Base-by-base conservation (phyloP, 2,329 filamentous ascomycete species). In the Cercospora sesami region DNA sequence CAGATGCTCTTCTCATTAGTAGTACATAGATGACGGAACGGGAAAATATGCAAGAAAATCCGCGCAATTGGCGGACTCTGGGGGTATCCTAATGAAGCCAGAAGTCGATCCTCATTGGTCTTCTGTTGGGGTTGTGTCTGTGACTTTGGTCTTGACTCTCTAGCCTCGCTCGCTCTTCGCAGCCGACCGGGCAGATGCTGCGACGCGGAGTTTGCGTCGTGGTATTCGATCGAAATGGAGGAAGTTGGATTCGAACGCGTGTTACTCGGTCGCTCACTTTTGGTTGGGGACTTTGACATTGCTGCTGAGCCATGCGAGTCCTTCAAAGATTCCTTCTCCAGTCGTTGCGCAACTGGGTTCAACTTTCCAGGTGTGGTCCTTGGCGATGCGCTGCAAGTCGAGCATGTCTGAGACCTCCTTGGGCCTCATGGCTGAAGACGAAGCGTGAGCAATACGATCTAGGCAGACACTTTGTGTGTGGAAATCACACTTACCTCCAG, bases 401-500 rank as follows among this genome's bases (percentile, higher is more conserved):
- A 85, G 80, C 68, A 77, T 77, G 64, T 84, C 80, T 26, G 81
- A 83, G 55, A 85, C 82, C 70, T 85, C 82, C 73, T 84, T 81
- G 48, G 83, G 83, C 72, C 79, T 76, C 82, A 85, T 83, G 12
- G 83, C 82, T 83, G 70, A 64, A 45, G 12, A 36, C 12, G 36
- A 23, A 39, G 8, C 3, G 45, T 55, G 14, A 57, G 68, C 31
- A 73, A 16, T 14, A 14, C 26, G 10, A 14, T 14, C 5, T 10
- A 14, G 18, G 21, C 21, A 51, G 45, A 18, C 45, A 12, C 45
- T 48, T 18, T 51, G 21, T 51, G 5, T 18, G 5, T 5, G 33
- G 33, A n/a, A 23, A 14, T 18, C 1, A 14, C 28, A 87, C 93
- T 82, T 86, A 97, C 95, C 77, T 73, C 81, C 82, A 60, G 91